Base-by-base conservation (phyloP, 2,329 filamentous ascomycete genomes). In the Cladorrhinum sp. region DNA sequence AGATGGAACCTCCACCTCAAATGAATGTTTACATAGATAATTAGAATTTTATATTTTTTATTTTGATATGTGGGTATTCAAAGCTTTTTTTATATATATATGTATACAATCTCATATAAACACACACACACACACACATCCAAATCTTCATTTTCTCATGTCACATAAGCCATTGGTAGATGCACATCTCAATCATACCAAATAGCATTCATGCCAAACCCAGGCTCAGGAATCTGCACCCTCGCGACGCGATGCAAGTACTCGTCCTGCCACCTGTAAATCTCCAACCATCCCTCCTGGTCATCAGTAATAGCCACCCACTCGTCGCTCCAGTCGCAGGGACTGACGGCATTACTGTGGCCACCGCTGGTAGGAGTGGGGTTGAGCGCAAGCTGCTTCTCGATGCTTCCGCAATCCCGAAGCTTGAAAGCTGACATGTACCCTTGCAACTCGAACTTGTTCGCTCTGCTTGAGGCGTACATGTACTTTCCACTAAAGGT, bases 151-250 rank as follows among this genome's bases (percentile, higher is more conserved):
- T 36, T 9, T 36, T 36, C 8, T 36, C 33, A 36, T 36, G 4
- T 36, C 26, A 28, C 26, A 28, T 28, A 28, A 4, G 26, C 26
- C 26, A 28, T 28, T n/a, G n/a, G n/a, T n/a, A n/a, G n/a, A n/a
- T n/a, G n/a, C n/a, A n/a, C n/a, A 46, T 46, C 23, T 53, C 23
- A 21, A 46, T 46, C 89, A 74, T 95, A 95, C 92, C 92, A 96
- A 65, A 96, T 92, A n/a, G 91, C 91, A 76, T 96, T 96, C 92
- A 96, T 96, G 1, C 91, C 91, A 73, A 96, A 96, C 1, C 92
- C 92, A n/a, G 90, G 90, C 77, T 96, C 92, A 5, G 87, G 86
- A 39, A 96, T 87, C 67, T 91, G 86, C 64, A 90, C 79, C 64
- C 90, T 82, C 16, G 91, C 91, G 7, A 96, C 91, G 2, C 91